Evolutionary conservation across 2,329 filamentous ascomycete genomes (phyloP).

Genomic region (Fusarium pilosicola): DNA sequence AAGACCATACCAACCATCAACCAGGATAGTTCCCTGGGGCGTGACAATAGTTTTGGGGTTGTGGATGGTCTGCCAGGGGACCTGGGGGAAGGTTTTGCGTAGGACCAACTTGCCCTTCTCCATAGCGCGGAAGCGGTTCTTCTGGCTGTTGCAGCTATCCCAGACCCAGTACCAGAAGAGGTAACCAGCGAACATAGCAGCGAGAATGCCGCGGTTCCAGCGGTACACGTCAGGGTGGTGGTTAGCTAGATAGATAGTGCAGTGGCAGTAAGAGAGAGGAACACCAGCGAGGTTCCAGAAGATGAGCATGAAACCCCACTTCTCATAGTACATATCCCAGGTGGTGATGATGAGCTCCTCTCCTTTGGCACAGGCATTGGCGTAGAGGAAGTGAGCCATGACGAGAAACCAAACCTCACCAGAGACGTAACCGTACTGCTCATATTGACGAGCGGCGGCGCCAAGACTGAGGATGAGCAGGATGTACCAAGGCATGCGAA

Average conservation of each 20-base stretch:
- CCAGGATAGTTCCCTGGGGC: slow-evolving; percentile 77
- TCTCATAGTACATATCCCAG: slow-evolving; percentile 98
- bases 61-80: slow-evolving; percentile 86
- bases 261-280: slow-evolving; percentile 92
- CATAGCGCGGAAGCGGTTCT: slow-evolving; percentile 87
- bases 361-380: slow-evolving; percentile 90
- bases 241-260: slow-evolving; percentile 88
- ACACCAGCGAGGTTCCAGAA: slow-evolving; percentile 97
- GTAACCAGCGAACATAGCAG: slow-evolving; percentile 74
- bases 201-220: slow-evolving; percentile 77
- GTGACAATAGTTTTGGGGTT: slow-evolving; percentile 84
- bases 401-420: slow-evolving; percentile 86
- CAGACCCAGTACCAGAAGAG: slow-evolving; percentile 89
- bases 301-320: slow-evolving; percentile 97
- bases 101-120: slow-evolving; percentile 76
- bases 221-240: slow-evolving; percentile 81
- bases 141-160: slow-evolving; percentile 92
- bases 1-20: slow-evolving; percentile 84
- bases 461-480: slow-evolving; percentile 81
- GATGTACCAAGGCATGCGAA: slow-evolving; percentile 92
- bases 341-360: slow-evolving; percentile 91
- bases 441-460: slow-evolving; percentile 83
- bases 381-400: slow-evolving; percentile 91
- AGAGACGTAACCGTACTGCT: slow-evolving; percentile 85
- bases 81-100: slow-evolving; percentile 86